Base-by-base conservation (phyloP, 2,329 filamentous ascomycete genomes). In the Monilinia vaccinii-corymbosi region DNA sequence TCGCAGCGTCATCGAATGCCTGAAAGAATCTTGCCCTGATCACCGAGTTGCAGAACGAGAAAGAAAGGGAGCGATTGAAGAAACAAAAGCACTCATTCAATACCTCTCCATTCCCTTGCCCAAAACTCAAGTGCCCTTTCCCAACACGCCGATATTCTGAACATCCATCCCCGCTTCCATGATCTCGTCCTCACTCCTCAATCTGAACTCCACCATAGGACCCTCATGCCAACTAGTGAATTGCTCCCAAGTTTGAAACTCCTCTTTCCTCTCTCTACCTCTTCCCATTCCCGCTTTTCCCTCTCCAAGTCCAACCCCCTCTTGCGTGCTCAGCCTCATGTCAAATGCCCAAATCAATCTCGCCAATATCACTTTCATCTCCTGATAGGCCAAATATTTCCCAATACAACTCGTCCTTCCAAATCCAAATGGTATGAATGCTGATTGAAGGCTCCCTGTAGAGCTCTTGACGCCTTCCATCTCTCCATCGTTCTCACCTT, bases 301-400 rank as follows among this genome's bases (percentile, higher is more conserved):
- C 38, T 48, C 44, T 8, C 51, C 51, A 21, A 60, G 16, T 9
- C 36, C 36, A 11, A 28, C 49, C 13, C 34, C 23, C 13, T 49
- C 6, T 9, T 36, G n/a, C 9, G 1, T 21, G 11, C 55, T 38
- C 21, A 48, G 16, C 31, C 46, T 40, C 56, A 58, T 58, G 10
- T 58, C 56, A 18, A 50, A 58, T 18, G 28, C 4, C 56, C 56
- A 58, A 16, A 51, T 50, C 18, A 58, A 40, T 18, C 32, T 31
- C 4, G 34, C 46, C 11, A 47, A 61, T 53, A 21, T 60, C 51
- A 47, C 64, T 64, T 14, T n/a, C 56, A 57, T 45, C 45, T 57
- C 52, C 32, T 32, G 23, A 60, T 40, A 36, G 3, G 45, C 58
- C 6, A 57, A 28, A 7, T 31, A n/a, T 18, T 60, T 57, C 16